phyloP scores from a whole-genome alignment of 768 basidiomycete genomes.

The Podaxis sp. region DNA sequence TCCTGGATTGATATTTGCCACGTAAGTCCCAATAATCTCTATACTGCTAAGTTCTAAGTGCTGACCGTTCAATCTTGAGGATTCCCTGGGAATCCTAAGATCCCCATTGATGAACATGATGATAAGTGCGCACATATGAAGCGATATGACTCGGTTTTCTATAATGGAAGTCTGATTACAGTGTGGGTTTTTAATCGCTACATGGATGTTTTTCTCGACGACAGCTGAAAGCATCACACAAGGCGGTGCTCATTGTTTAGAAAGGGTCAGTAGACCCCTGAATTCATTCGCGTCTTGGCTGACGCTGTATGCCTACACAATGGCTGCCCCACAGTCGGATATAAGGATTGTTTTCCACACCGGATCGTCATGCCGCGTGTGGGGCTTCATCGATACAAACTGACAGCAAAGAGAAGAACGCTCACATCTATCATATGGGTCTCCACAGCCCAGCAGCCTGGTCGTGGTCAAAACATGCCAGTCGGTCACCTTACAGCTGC shows the following conservation, averaged over 20 bases:
- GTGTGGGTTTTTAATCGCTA: conserved; percentile 7
- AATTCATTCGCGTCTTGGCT: background rate
- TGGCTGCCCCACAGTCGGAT: background rate
- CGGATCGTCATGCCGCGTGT: conserved; percentile 7
- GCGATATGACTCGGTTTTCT: conserved; percentile 14
- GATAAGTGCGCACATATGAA: background rate
- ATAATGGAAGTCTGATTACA: conserved; percentile 6
- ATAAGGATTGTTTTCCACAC: background rate
- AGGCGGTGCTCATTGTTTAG: conserved; percentile 3
- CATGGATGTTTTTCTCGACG: background rate
- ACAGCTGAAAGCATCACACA: background rate
- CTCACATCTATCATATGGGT: background rate
- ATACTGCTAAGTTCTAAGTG: background rate
- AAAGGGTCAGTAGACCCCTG: background rate
- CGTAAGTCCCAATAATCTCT: conserved; percentile 4
- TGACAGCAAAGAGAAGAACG: background rate
- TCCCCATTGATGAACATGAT: background rate
- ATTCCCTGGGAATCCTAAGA: conserved; percentile 9
- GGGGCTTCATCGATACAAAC: background rate
- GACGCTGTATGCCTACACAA: background rate
- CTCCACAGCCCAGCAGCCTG: conserved; percentile 11
- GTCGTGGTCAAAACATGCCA: conserved; percentile 16
- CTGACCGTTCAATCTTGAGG: background rate
- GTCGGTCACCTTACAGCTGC: background rate
- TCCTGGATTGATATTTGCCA: background rate